Evolutionary conservation across 192 early-diverging fungal genomes (phyloP).

Genomic region (Funneliformis geosporum): DNA sequence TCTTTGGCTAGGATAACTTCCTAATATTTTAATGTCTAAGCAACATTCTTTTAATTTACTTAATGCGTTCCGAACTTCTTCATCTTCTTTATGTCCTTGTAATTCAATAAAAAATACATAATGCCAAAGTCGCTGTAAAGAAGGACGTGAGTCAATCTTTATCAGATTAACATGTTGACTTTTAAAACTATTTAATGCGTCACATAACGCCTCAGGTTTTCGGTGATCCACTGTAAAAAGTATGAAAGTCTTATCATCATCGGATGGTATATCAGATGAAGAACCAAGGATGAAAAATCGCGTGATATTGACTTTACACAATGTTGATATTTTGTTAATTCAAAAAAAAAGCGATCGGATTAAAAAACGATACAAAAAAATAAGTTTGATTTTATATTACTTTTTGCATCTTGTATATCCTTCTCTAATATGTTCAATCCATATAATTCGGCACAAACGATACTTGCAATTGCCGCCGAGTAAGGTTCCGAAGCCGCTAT

Average conservation of each 20-base stretch:
- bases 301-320: slow-evolving; percentile 81
- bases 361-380: not conserved
- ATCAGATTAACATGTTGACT: slow-evolving; percentile 80
- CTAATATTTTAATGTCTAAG: slow-evolving; percentile 74
- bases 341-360: too few species aligned
- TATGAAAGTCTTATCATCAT: slow-evolving; percentile 76
- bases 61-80: slow-evolving; percentile 65
- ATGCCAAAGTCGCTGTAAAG: slow-evolving; percentile 79
- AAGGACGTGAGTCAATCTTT: slow-evolving; percentile 90
- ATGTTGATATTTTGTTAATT: not conserved
- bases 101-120: slow-evolving; percentile 95
- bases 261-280: slow-evolving; percentile 64
- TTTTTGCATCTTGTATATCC: slow-evolving; percentile 77
- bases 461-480: slow-evolving; percentile 81
- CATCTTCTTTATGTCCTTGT: slow-evolving; percentile 75
- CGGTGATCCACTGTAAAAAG: slow-evolving; percentile 92
- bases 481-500: slow-evolving; percentile 73
- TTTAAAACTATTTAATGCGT: slow-evolving; percentile 83
- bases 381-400: slow-evolving; percentile 36
- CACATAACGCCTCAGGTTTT: slow-evolving; percentile 82
- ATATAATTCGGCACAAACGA: slow-evolving; percentile 78
- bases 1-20: slow-evolving; percentile 74
- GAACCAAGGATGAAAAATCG: slow-evolving; percentile 89
- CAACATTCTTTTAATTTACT: slow-evolving; percentile 70
- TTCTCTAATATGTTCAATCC: slow-evolving; percentile 72